Percentiles rank a stretch among this genome's conserved stretches.
Evolutionary conservation across 2,329 filamentous ascomycete genomes (phyloP).

Genomic region (Venturia nashicola): DNA sequence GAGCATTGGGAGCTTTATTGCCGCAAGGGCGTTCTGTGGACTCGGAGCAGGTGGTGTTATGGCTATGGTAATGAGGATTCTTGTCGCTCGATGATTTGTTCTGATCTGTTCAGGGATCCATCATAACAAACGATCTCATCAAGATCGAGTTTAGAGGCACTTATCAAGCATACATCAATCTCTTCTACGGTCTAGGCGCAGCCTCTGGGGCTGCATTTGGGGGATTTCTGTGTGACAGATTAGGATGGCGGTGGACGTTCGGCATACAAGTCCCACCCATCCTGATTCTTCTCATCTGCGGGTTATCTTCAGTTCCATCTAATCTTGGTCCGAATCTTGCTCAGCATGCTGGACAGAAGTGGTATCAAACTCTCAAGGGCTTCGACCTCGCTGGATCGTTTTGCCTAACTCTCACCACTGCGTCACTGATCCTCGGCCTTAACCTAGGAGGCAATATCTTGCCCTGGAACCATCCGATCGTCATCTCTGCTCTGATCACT

Average conservation of each 20-base stretch:
- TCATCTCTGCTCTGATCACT: slow-evolving; percentile 33
- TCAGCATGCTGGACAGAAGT: slow-evolving; percentile 26
- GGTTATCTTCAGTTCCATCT: slow-evolving; percentile 30
- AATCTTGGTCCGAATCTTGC: slow-evolving; percentile 33
- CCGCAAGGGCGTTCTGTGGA: slow-evolving; percentile 58
- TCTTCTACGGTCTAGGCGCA: slow-evolving; percentile 43
- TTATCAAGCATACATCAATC: slow-evolving; percentile 61
- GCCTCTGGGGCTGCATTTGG: slow-evolving; percentile 54
- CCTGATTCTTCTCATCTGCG: slow-evolving; percentile 30
- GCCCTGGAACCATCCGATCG: slow-evolving; percentile 38
- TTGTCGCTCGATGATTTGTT: neutral
- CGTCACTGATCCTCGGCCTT: slow-evolving; percentile 36
- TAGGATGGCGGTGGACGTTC: slow-evolving; percentile 66
- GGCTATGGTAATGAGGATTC: slow-evolving; percentile 1
- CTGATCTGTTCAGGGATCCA: slow-evolving; percentile 28
- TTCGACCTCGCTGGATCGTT: slow-evolving; percentile 39
- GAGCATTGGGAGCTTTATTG: slow-evolving; percentile 57
- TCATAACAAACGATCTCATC: slow-evolving; percentile 62
- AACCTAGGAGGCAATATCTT: slow-evolving; percentile 42
- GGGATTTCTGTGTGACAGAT: slow-evolving; percentile 53
- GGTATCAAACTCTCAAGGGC: slow-evolving; percentile 31
- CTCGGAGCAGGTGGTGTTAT: slow-evolving; percentile 54
- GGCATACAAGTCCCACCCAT: slow-evolving; percentile 39
- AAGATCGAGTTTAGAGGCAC: slow-evolving; percentile 60
- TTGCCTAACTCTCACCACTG: slow-evolving; percentile 34